Conservation (phyloP, 2,329 filamentous ascomycete species). For the Colletotrichum chrysophilum region DNA sequence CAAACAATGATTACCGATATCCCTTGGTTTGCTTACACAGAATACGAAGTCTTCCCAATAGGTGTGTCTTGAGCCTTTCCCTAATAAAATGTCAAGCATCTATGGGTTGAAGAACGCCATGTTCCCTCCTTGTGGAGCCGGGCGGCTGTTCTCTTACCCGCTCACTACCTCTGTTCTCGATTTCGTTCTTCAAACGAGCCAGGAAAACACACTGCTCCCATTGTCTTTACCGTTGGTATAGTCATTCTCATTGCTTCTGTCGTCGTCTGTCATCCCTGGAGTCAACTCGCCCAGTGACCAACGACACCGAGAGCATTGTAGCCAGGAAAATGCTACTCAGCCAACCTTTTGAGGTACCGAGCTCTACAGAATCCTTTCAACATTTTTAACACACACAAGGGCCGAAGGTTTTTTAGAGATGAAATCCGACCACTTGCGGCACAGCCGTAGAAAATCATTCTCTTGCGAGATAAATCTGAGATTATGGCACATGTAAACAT, state of each 20-base stretch:
- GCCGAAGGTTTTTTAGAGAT: fast-evolving
- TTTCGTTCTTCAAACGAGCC: neutral
- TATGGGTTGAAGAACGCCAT: neutral
- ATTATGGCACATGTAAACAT: too few species aligned
- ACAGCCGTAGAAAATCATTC: neutral
- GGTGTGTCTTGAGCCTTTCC: neutral
- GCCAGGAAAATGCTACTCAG: neutral
- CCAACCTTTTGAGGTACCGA: too few species aligned
- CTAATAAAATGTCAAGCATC: fast-evolving
- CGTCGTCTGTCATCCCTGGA: neutral
- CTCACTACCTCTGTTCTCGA: fast-evolving
- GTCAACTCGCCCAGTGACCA: fast-evolving
- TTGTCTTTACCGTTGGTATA: fast-evolving
- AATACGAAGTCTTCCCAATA: neutral
- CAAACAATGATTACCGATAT: neutral
- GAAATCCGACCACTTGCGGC: fast-evolving
- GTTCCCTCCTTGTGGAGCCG: neutral
- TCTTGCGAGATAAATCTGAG: neutral
- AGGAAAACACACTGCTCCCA: neutral
- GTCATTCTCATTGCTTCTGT: fast-evolving
- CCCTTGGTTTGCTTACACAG: neutral
- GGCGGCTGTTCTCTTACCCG: neutral
- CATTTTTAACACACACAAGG: neutral
- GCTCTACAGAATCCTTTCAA: neutral
- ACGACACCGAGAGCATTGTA: fast-evolving